Base-by-base conservation (phyloP, 371 early-diverging fungal species). In the Mortierella sp. region DNA sequence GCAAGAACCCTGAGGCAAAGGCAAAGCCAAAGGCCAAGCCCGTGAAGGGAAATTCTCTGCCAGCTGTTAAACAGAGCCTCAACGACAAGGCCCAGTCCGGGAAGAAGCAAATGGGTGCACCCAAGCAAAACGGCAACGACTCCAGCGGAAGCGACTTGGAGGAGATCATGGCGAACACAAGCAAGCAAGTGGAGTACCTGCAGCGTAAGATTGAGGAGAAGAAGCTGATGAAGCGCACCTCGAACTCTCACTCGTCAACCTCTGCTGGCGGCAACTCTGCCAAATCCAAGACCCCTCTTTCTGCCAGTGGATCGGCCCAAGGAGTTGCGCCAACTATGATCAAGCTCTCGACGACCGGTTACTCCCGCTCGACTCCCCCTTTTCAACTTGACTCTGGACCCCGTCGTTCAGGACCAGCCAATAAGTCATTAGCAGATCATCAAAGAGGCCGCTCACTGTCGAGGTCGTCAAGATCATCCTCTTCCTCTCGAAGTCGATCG, bases 161-260 rank as follows among this genome's bases (percentile, higher is more conserved):
- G 31, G 80, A 86, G 64, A 82, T 86, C 77, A 86, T 86, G 78
- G 69, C 73, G 0, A 24, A 50, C 34, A 81, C 85, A 9, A 81
- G 78, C 59, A 76, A 81, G 50, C 86, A 86, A 51, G 54, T 86
- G 3, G 82, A 69, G 57, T 77, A 82, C 40, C 64, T 86, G 40
- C 76, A 86, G 75, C 86, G 86, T 59, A 86, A 82, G 73, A 77
- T 86, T 26, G 71, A 82, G 5, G 82, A 78, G 48, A 77, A 73
- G 31, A 59, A 59, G 71, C 82, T 79, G 54, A 74, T 57, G 48
- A 73, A 71, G 61, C 82, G 86, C 31, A 61, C 73, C 11, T 16
- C 31, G 11, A 74, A 69, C 46, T 74, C 77, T 24, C 31, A 46
- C 64, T 31, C 10, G 59, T 69, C 24, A 31, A 57, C 37, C 31